A percentile compares a stretch with the other conserved stretches of the same genome.
Evolutionary conservation across 108 stramenopile species (phyloP).

Genomic region (Conticribra weissflogii): DNA sequence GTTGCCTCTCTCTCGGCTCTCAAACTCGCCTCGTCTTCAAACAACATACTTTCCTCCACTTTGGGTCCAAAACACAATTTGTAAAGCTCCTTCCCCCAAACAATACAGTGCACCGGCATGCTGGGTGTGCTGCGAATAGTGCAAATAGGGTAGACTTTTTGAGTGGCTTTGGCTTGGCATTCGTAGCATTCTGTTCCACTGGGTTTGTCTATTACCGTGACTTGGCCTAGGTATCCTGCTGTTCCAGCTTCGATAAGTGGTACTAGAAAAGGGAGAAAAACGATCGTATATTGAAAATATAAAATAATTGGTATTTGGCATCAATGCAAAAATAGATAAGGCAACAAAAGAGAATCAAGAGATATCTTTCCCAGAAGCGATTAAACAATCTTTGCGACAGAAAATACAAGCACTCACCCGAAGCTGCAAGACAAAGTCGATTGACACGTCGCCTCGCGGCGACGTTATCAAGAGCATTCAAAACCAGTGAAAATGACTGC

Average conservation of each 20-base stretch:
- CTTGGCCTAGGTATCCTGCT: constrained; percentile 98
- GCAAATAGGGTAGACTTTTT: constrained; percentile 99
- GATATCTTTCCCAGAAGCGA: too few relatives aligned
- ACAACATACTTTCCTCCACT: constrained; percentile 81
- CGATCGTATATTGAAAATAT: too few relatives aligned
- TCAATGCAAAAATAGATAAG: too few relatives aligned
- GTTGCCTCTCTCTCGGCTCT: constrained; percentile 17
- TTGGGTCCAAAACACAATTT: constrained; percentile 91
- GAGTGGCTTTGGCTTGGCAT: constrained; percentile 94
- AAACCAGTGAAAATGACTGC: constrained; percentile 84
- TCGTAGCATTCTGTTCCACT: constrained; percentile 95
- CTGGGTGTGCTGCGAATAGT: constrained; percentile 97
- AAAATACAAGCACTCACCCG: too few relatives aligned
- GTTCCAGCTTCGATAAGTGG: constrained; percentile 98
- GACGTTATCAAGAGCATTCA: constrained; percentile 98
- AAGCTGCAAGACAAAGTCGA: constrained; percentile 96
- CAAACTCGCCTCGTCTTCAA: constrained; percentile 52
- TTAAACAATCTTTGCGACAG: too few relatives aligned
- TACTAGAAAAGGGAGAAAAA: too few relatives aligned
- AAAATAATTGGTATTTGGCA: too few relatives aligned
- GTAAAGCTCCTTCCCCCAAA: constrained; percentile 99
- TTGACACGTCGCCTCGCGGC: constrained; percentile 97
- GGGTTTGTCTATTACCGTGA: constrained; percentile 88
- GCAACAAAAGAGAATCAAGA: too few relatives aligned
- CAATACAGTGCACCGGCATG: constrained; percentile 99